phyloP scores from a whole-genome alignment of 495 filamentous ascomycete species.

The Aspergillus ostianus region DNA sequence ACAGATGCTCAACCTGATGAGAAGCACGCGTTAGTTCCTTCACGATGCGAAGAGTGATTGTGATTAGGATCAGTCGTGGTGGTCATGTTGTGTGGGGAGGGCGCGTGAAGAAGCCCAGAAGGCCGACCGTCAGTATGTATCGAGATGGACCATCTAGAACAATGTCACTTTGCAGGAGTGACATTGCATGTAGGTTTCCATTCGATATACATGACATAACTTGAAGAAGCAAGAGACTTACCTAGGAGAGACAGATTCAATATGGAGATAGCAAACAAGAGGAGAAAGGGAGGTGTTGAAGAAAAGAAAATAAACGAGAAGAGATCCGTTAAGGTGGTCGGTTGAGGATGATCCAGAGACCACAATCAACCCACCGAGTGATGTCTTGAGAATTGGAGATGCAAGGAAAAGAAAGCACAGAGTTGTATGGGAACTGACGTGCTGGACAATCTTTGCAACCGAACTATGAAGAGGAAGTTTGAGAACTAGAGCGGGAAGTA shows the following conservation, averaged over 20 bases:
- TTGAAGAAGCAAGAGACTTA: background rate
- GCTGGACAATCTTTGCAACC: background rate
- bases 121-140: background rate
- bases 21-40: background rate
- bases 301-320: background rate
- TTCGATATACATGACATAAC: background rate
- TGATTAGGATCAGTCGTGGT: background rate
- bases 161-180: background rate
- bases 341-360: background rate
- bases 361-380: background rate
- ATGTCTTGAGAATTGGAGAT: background rate
- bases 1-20: background rate
- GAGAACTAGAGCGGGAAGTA: background rate
- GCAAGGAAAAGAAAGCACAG: background rate
- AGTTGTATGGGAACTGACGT: background rate
- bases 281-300: background rate
- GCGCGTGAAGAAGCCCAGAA: background rate
- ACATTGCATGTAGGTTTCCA: background rate
- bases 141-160: background rate
- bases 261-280: background rate
- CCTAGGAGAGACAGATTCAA: background rate
- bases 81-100: background rate
- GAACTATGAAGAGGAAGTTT: background rate
- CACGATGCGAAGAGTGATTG: background rate
- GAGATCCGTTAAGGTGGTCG: background rate